phyloP scores from a whole-genome alignment of 805 yeast genomes.

The Metschnikowia peoriensis region DNA sequence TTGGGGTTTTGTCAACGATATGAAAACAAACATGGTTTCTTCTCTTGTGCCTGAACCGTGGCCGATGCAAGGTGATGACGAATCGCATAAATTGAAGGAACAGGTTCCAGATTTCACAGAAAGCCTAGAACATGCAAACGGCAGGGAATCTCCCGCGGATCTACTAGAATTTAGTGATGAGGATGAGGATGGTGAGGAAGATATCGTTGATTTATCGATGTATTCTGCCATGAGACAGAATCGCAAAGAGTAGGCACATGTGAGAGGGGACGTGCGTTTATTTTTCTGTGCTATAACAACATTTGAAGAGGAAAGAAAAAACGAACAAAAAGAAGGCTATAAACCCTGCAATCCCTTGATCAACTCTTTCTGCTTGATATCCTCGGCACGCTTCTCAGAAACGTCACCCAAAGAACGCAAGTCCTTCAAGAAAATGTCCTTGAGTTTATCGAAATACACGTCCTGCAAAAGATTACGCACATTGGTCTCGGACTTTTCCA shows the following conservation, averaged over 20 bases:
- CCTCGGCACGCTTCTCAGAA: slow-evolving; percentile 29
- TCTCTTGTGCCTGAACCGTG: slow-evolving; percentile 4
- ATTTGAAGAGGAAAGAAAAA: too few species aligned
- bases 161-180: slow-evolving; percentile 10
- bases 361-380: slow-evolving; percentile 34
- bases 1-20: slow-evolving; percentile 45
- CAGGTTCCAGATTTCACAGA: background rate
- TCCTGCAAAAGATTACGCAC: slow-evolving; percentile 86
- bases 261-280: background rate
- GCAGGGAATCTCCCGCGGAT: slow-evolving; percentile 1
- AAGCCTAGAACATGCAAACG: background rate
- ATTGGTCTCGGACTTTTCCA: slow-evolving; percentile 87
- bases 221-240: background rate
- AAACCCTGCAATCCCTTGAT: slow-evolving; percentile 39
- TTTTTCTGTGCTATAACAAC: background rate
- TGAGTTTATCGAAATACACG: slow-evolving; percentile 92
- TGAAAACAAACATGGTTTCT: slow-evolving; percentile 22
- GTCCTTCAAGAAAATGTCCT: slow-evolving; percentile 66
- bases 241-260: background rate
- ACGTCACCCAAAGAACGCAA: slow-evolving; percentile 39
- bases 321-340: slow-evolving; percentile 16
- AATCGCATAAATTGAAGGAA: background rate
- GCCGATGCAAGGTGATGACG: background rate
- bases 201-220: background rate
- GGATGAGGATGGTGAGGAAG: slow-evolving; percentile 15